Base-by-base conservation (phyloP, 257 asterid species). In the Ophiorrhiza pumila region DNA sequence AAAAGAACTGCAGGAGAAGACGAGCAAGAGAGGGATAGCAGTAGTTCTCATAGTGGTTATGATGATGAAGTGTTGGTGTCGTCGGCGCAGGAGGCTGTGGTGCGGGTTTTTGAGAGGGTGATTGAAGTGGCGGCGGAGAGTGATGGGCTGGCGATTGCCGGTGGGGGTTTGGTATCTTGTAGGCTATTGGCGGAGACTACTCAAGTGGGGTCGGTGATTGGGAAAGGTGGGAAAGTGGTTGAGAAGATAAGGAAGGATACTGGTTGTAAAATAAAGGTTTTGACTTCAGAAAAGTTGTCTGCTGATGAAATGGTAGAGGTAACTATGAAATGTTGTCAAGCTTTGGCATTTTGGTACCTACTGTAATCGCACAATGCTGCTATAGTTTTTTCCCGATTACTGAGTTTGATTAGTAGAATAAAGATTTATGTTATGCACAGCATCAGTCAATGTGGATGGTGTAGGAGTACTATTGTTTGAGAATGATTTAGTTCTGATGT, bases 61-160 rank as follows among this genome's bases (percentile, higher is more conserved):
- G 72, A 52, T 29, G 78, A 20, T 9, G 80, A 55, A 14, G 65
- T 64, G 81, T 81, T 82, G 32, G 97, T 86, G 17, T 89, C 97
- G 56, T 86, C 96, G 31, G 95, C 92, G 61, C 97, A 91, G 77
- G 97, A 89, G 70, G 96, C 91, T 63, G 72, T 80, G 3, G 70
- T 89, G 31, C 85, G 89, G 83, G 94, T 89, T 57, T 89, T 87
- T 52, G 96, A 89, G 89, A 87, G 95, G 79, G 90, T 91, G 65
- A 84, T 87, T 64, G 85, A 81, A 78, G 86, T 91, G 75, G 86
- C 97, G 61, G 91, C 88, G 20, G 95, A 88, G 66, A 86, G 84
- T 31, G 84, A 74, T 12, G 76, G 74, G 23, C 73, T 25, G 69
- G 82, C 61, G 34, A 72, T 73, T 34, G 82, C 75, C 18, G 72